Base-by-base conservation (phyloP, 1,284 basidiomycete genomes). In the Cryptococcus depauperatus region DNA sequence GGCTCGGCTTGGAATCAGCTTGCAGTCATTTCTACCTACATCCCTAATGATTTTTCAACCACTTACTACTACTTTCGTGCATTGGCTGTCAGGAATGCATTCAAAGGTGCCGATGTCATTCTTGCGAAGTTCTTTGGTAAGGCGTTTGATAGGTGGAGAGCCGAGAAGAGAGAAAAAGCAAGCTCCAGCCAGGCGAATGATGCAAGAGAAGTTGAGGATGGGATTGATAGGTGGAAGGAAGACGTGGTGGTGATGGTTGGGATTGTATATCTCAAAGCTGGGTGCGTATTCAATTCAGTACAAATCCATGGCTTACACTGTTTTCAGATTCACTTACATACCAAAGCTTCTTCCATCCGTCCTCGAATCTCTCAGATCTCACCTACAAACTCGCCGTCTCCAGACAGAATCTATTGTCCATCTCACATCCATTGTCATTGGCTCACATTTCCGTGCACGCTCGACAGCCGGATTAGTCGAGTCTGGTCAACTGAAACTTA, bases 1-100 rank as follows among this genome's bases (percentile, higher is more conserved):
- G 87, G 88, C 9, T 91, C 93, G 59, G 81, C 93, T 1, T 93
- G 84, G 33, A 93, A 97, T 64, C 92, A 97, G 70, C 80, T 98
- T 23, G 93, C 92, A 1, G 91, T 97, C 39, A 77, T 98, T 23
- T 80, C 89, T 2, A 82, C 83, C 19, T 92, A 92, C 67, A 76
- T 83, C 57, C 77, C 77, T 52, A 89, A 96, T 68, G 76, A 77
- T n/a, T 89, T 95, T 56, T 73, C 75, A 23, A 82, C 86, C 25
- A 74, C 87, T 13, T 79, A 87, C 54, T 83, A 92, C 65, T 93
- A 96, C 70, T 92, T 92, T 62, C 83, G 90, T 30, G 88, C 93
- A 0, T 73, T 97, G 5, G 93, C 89, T 58, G 85, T 91, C 37
- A 78, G 78, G 25, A 77, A 81, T 46, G 86, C 90, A 0, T 97